phyloP scores from a whole-genome alignment of 2,329 filamentous ascomycete species.

The Remersonia thermophila region DNA sequence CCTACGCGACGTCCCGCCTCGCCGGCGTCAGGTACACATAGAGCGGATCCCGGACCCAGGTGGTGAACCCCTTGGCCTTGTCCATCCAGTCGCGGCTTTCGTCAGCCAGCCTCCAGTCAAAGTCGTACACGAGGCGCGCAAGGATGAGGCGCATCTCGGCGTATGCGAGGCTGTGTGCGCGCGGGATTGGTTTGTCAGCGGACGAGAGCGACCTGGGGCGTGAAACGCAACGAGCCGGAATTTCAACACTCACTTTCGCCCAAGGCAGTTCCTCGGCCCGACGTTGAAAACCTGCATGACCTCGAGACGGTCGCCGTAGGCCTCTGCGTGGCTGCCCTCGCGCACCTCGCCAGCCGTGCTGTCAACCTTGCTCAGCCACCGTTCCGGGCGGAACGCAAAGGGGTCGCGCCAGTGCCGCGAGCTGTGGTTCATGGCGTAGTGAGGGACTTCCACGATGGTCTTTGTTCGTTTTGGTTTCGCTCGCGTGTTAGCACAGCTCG shows the following conservation, averaged over 20 bases:
- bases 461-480: background rate
- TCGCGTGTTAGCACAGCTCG: slow-evolving; percentile 9
- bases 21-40: background rate
- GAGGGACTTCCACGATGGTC: background rate
- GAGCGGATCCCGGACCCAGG: background rate
- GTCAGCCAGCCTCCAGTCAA: background rate
- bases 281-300: slow-evolving; percentile 2
- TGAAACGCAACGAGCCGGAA: background rate
- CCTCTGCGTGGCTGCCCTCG: background rate
- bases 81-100: background rate
- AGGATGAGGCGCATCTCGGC: slow-evolving; percentile 6
- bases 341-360: background rate
- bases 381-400: background rate
- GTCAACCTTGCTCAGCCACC: background rate
- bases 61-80: background rate
- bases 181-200: background rate
- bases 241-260: slow-evolving; percentile 1
- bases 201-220: background rate
- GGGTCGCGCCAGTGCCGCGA: background rate
- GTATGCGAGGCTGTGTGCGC: slow-evolving; percentile 4
- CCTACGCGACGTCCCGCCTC: too few species aligned
- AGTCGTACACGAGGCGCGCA: slow-evolving; percentile 1
- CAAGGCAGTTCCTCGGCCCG: slow-evolving; percentile 4
- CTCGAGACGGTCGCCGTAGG: background rate
- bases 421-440: background rate